phyloP scores from a whole-genome alignment of 352 stramenopile species.

The Phytophthora hibernalis region DNA sequence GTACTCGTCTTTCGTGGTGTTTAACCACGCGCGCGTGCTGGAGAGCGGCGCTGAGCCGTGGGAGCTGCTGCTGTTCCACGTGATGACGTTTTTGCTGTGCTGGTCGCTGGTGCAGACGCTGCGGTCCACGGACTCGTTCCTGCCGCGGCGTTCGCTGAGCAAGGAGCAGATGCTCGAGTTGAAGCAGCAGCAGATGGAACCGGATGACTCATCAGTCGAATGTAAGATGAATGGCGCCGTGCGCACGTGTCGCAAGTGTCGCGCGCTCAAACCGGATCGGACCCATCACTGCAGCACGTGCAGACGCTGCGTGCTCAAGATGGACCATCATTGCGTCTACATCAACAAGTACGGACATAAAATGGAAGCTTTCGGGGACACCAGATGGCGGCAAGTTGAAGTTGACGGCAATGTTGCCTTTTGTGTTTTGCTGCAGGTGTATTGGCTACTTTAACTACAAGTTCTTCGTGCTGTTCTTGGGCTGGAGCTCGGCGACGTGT shows the following conservation, averaged over 20 bases:
- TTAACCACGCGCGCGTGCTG: slow-evolving; percentile 60
- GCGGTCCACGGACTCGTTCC: slow-evolving; percentile 65
- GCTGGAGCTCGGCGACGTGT: slow-evolving; percentile 73
- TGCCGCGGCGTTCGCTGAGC: slow-evolving; percentile 35
- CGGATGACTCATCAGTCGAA: slow-evolving; percentile 45
- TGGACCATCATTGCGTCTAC: slow-evolving; percentile 91
- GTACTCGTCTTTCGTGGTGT: slow-evolving; percentile 66
- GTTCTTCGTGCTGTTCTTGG: slow-evolving; percentile 88
- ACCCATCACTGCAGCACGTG: slow-evolving; percentile 88
- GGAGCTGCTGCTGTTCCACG: slow-evolving; percentile 67
- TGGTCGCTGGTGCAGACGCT: slow-evolving; percentile 66
- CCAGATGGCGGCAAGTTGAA: slow-evolving; percentile 10
- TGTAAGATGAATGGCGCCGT: slow-evolving; percentile 74
- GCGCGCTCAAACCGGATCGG: slow-evolving; percentile 76
- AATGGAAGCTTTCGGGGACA: neutral
- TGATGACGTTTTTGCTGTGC: slow-evolving; percentile 60
- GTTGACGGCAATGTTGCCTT: slow-evolving; percentile 6
- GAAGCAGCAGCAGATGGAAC: slow-evolving; percentile 6
- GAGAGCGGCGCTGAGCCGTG: slow-evolving; percentile 26
- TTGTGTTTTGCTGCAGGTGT: slow-evolving; percentile 49
- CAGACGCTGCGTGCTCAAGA: slow-evolving; percentile 81
- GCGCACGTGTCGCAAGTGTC: slow-evolving; percentile 81
- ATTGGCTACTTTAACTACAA: slow-evolving; percentile 93
- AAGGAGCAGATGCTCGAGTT: slow-evolving; percentile 19
- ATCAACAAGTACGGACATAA: slow-evolving; percentile 82